These are phyloP conservation scores for Rhynchosporium graminicola DNA, from an alignment of 2,329 filamentous ascomycete genomes.

Conservation along the genomic window DNA sequence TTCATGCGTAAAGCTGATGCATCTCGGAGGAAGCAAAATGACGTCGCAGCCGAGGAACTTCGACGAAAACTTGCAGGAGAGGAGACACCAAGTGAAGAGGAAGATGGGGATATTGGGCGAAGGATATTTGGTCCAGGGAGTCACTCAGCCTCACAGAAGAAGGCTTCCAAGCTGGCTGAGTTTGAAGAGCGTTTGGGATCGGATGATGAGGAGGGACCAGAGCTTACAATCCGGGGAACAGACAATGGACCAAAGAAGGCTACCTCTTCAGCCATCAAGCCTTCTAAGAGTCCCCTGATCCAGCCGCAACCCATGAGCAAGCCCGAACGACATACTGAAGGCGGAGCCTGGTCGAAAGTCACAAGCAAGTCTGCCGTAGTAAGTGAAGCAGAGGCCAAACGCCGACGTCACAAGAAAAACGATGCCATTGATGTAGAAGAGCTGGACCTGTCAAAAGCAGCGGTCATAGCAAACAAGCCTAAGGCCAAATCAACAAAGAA, in stretches of 20 bases:
- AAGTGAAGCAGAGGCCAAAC: conserved; percentile 36
- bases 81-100: conserved; percentile 58
- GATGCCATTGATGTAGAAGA: conserved; percentile 39
- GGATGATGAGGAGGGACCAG: conserved; percentile 42
- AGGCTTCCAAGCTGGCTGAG: conserved; percentile 46
- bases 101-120: conserved; percentile 65
- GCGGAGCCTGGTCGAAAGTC: conserved; percentile 41
- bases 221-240: conserved; percentile 28
- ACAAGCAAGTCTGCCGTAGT: conserved; percentile 28
- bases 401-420: conserved; percentile 39
- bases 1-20: conserved; percentile 94
- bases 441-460: conserved; percentile 39
- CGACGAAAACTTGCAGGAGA: conserved; percentile 67
- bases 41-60: conserved; percentile 71
- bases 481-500: conserved; percentile 25
- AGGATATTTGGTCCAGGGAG: conserved; percentile 63
- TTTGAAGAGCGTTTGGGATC: conserved; percentile 61
- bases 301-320: conserved; percentile 18
- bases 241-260: conserved; percentile 21
- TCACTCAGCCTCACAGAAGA: conserved; percentile 44
- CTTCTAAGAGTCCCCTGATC: conserved; percentile 20
- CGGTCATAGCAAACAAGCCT: conserved; percentile 37
- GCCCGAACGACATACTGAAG: conserved; percentile 27
- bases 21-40: conserved; percentile 74
- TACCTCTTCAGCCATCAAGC: conserved; percentile 17